phyloP scores from a whole-genome alignment of 495 filamentous ascomycete species.

The Hypoxylon cercidicola region DNA sequence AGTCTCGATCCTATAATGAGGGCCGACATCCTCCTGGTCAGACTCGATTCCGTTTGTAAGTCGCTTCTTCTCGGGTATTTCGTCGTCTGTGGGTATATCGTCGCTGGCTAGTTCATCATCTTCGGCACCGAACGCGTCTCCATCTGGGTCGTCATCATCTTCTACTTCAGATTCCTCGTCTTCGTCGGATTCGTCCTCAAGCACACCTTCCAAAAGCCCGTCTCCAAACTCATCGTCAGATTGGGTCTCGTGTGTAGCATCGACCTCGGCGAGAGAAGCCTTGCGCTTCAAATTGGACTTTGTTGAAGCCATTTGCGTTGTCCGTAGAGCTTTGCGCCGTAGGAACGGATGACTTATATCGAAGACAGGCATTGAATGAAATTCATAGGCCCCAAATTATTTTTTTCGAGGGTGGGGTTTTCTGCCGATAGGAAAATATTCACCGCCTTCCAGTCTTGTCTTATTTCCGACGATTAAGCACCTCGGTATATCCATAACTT shows the following conservation, averaged over 20 bases:
- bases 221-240: conserved; percentile 74
- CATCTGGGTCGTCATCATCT: conserved; percentile 56
- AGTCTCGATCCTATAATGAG: conserved; percentile 68
- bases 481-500: too few relatives aligned
- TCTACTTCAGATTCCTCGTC: conserved; percentile 52
- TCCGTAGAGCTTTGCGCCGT: conserved; percentile 10
- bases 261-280: conserved; percentile 46
- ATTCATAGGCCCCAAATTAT: conserved; percentile 20
- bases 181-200: conserved; percentile 61
- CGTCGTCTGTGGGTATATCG: conserved; percentile 67
- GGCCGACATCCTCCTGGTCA: conserved; percentile 54
- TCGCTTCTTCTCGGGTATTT: conserved; percentile 53
- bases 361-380: conserved; percentile 17
- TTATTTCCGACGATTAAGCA: background rate
- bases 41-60: conserved; percentile 33
- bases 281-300: conserved; percentile 57
- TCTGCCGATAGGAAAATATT: conserved; percentile 26
- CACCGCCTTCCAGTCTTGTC: conserved; percentile 27
- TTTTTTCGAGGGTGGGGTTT: conserved; percentile 37
- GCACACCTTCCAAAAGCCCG: conserved; percentile 70
- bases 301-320: conserved; percentile 52
- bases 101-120: conserved; percentile 65
- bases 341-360: conserved; percentile 9
- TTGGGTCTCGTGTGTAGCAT: conserved; percentile 51
- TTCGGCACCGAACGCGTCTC: conserved; percentile 56